Percentiles rank a stretch among this genome's conserved stretches.
phyloP scores from a whole-genome alignment of 805 yeast genomes.

The Candida incommunis region DNA sequence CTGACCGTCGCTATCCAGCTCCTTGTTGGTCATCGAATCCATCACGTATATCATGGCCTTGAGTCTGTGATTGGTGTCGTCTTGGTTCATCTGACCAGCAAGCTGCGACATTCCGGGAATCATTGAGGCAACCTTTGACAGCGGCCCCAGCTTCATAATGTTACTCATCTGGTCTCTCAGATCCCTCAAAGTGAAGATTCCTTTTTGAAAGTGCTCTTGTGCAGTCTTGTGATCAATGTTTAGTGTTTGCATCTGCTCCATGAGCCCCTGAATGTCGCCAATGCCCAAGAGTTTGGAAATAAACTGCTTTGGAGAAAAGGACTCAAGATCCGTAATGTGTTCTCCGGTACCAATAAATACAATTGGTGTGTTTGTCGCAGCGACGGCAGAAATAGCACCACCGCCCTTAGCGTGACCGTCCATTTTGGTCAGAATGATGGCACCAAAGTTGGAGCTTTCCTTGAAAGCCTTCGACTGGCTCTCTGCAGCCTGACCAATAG shows the following conservation, averaged over 20 bases:
- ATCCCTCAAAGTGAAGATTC: conserved; percentile 83
- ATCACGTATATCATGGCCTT: conserved; percentile 80
- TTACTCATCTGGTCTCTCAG: conserved; percentile 91
- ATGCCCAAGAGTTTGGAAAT: conserved; percentile 87
- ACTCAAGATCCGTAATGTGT: conserved; percentile 84
- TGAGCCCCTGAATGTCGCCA: conserved; percentile 85
- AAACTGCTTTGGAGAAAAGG: conserved; percentile 79
- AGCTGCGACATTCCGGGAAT: conserved; percentile 81
- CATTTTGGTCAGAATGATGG: conserved; percentile 88
- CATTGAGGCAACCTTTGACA: conserved; percentile 88
- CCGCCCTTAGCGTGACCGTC: conserved; percentile 99
- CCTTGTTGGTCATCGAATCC: conserved; percentile 93
- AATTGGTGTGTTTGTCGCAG: conserved; percentile 90
- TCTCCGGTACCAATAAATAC: conserved; percentile 98
- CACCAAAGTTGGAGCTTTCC: conserved; percentile 85
- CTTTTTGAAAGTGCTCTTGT: conserved; percentile 85
- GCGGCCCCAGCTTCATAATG: conserved; percentile 92
- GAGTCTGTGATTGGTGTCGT: conserved; percentile 71
- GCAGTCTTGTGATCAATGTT: conserved; percentile 76
- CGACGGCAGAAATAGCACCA: conserved; percentile 98
- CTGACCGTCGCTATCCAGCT: conserved; percentile 80
- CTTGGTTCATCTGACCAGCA: conserved; percentile 81
- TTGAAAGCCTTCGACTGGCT: conserved; percentile 88
- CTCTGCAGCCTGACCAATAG: conserved; percentile 98
- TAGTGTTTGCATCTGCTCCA: conserved; percentile 84